These are phyloP conservation scores for Alternaria arbusti DNA, from an alignment of 2,329 filamentous ascomycete species.

Conservation along the genomic window DNA sequence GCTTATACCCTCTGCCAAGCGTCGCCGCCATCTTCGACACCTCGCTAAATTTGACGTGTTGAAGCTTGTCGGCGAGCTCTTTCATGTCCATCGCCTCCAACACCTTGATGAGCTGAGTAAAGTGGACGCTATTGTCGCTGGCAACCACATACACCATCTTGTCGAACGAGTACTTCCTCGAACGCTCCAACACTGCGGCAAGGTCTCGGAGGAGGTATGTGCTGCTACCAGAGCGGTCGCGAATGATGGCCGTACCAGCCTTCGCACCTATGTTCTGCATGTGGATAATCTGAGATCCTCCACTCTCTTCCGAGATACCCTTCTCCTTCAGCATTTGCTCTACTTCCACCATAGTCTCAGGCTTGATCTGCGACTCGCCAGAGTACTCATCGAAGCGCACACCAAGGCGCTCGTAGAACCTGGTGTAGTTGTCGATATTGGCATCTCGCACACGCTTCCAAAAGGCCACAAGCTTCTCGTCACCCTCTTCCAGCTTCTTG, in stretches of 20 bases:
- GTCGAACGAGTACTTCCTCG: constrained; percentile 69
- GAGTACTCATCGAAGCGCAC: constrained; percentile 74
- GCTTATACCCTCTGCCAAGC: constrained; percentile 68
- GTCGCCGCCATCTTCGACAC: constrained; percentile 55
- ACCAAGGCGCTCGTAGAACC: constrained; percentile 73
- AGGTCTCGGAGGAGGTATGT: constrained; percentile 82
- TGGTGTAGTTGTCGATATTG: constrained; percentile 70
- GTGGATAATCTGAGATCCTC: constrained; percentile 76
- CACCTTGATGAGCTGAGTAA: constrained; percentile 78
- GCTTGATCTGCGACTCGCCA: constrained; percentile 75
- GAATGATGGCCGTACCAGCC: constrained; percentile 72
- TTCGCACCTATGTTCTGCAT: constrained; percentile 74
- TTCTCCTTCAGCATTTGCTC: constrained; percentile 68
- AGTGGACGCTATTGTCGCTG: constrained; percentile 73
- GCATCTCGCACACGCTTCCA: constrained; percentile 72
- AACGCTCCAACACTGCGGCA: constrained; percentile 72
- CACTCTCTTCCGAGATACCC: constrained; percentile 70
- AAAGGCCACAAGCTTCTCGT: constrained; percentile 64
- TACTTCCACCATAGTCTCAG: constrained; percentile 69
- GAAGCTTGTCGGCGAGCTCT: constrained; percentile 70
- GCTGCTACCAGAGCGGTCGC: constrained; percentile 76
- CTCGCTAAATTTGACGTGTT: constrained; percentile 79
- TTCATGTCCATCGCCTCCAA: constrained; percentile 73
- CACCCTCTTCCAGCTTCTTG: constrained; percentile 73
- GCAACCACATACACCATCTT: constrained; percentile 83